Evolutionary conservation across 1,284 basidiomycete genomes (phyloP).

Genomic region (Ganoderma boninense): DNA sequence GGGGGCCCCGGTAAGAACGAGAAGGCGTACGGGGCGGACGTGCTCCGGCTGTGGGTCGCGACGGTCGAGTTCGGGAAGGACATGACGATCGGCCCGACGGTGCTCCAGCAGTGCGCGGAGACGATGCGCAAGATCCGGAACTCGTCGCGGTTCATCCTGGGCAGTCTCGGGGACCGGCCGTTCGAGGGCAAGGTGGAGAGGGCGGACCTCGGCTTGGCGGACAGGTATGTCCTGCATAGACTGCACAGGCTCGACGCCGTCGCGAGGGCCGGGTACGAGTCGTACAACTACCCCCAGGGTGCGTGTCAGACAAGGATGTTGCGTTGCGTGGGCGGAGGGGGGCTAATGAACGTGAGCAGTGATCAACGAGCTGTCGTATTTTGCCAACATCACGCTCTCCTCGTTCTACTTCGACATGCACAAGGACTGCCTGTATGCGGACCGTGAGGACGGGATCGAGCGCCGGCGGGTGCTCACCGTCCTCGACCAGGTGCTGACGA

Average conservation of each 20-base stretch:
- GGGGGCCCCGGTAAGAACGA: slow-evolving; percentile 71
- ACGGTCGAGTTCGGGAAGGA: slow-evolving; percentile 93
- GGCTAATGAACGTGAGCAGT: slow-evolving; percentile 48
- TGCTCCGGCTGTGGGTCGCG: slow-evolving; percentile 92
- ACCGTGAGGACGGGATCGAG: slow-evolving; percentile 57
- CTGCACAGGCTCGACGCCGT: slow-evolving; percentile 75
- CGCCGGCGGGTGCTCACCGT: slow-evolving; percentile 78
- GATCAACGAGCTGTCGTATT: slow-evolving; percentile 66
- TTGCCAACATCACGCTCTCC: slow-evolving; percentile 77
- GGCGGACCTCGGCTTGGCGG: slow-evolving; percentile 72
- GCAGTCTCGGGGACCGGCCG: slow-evolving; percentile 69
- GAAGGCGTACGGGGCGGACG: slow-evolving; percentile 79
- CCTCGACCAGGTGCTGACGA: slow-evolving; percentile 76
- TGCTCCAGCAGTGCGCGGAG: slow-evolving; percentile 83
- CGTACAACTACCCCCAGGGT: slow-evolving; percentile 91
- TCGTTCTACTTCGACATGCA: slow-evolving; percentile 92
- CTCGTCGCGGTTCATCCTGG: slow-evolving; percentile 89
- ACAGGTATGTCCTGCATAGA: slow-evolving; percentile 89
- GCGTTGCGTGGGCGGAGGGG: background rate
- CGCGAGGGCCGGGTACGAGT: slow-evolving; percentile 74
- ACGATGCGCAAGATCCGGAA: slow-evolving; percentile 89
- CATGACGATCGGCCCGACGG: slow-evolving; percentile 84
- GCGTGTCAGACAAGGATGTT: slow-evolving; percentile 21
- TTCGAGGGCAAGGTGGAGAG: slow-evolving; percentile 47
- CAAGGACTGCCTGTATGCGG: slow-evolving; percentile 92